These are phyloP conservation scores for Fraxinus greggii DNA, from an alignment of 305 asterid species.

Conservation along the genomic window DNA sequence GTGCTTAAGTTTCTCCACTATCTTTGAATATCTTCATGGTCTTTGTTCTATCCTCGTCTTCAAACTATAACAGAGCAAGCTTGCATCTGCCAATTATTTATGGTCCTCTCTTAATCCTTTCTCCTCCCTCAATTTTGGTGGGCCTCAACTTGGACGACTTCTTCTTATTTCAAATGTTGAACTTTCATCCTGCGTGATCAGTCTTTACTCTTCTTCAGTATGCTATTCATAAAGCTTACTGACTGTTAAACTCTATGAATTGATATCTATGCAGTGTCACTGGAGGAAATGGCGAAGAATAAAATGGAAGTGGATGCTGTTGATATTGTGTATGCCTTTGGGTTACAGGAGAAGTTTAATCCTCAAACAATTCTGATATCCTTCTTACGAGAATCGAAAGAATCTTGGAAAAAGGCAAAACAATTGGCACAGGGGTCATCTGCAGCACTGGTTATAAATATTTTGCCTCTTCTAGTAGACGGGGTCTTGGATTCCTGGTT, in stretches of 20 bases:
- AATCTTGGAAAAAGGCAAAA: constrained; percentile 41
- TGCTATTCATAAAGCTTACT: neutral
- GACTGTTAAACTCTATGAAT: neutral
- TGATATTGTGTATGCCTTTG: constrained; percentile 61
- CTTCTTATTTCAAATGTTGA: neutral
- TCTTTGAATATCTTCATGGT: neutral
- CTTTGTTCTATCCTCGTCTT: neutral
- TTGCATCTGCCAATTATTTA: neutral
- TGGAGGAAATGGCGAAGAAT: constrained; percentile 53
- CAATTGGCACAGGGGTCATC: constrained; percentile 43
- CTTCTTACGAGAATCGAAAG: constrained; percentile 56
- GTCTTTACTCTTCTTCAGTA: neutral
- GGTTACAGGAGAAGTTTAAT: constrained; percentile 54
- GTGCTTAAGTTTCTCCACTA: neutral
- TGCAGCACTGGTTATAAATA: constrained; percentile 41
- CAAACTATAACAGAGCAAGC: neutral
- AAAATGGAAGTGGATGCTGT: constrained; percentile 71
- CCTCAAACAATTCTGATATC: constrained; percentile 53
- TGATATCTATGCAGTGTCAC: constrained; percentile 49
- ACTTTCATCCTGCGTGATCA: neutral
- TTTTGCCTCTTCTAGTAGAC: neutral
- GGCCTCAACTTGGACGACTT: neutral
- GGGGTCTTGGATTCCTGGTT: neutral
- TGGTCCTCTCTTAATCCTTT: neutral
- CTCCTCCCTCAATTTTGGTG: neutral